Percentiles rank a stretch among this genome's conserved stretches.
Conservation (phyloP, 306 rosid genomes). For the Acmispon strigosus region DNA sequence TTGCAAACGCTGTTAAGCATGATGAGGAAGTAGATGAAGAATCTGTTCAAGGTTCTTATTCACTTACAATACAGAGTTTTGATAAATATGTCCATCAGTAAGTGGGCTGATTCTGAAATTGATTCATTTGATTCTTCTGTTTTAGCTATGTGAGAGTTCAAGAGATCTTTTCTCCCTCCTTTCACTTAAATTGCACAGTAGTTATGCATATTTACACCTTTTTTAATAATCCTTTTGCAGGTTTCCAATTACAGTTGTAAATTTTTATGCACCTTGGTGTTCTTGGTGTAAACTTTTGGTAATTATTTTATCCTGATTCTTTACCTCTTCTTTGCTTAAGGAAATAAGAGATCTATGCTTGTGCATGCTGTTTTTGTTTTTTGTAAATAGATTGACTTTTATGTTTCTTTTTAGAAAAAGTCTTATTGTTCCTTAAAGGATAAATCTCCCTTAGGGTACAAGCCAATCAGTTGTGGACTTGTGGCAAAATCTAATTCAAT, state of each 20-base stretch:
- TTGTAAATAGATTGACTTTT: not conserved
- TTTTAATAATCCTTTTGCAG: slow-evolving; percentile 39
- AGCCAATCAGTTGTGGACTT: not conserved
- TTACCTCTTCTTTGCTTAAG: not conserved
- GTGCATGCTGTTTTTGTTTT: slow-evolving; percentile 1
- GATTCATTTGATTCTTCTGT: slow-evolving; percentile 16
- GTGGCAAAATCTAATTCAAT: slow-evolving; percentile 17
- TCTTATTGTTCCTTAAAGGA: not conserved
- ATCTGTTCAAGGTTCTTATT: slow-evolving; percentile 56
- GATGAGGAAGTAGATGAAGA: slow-evolving; percentile 75
- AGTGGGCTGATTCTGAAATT: slow-evolving; percentile 33
- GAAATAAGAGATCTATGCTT: not conserved
- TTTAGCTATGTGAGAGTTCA: not conserved
- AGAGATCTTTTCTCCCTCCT: not conserved
- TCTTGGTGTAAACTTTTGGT: slow-evolving; percentile 96
- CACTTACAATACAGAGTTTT: slow-evolving; percentile 44
- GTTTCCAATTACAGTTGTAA: slow-evolving; percentile 73
- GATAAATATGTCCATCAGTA: slow-evolving; percentile 69
- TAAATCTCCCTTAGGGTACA: not conserved
- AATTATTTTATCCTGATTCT: slow-evolving; percentile 24
- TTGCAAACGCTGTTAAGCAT: slow-evolving; percentile 60
- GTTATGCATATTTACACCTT: not conserved
- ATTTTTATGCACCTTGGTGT: slow-evolving; percentile 98
- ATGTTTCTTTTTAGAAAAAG: not conserved
- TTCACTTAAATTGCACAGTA: not conserved